Evolutionary conservation across 495 filamentous ascomycete species (phyloP).

Genomic region (Penicillium bialowiezense): DNA sequence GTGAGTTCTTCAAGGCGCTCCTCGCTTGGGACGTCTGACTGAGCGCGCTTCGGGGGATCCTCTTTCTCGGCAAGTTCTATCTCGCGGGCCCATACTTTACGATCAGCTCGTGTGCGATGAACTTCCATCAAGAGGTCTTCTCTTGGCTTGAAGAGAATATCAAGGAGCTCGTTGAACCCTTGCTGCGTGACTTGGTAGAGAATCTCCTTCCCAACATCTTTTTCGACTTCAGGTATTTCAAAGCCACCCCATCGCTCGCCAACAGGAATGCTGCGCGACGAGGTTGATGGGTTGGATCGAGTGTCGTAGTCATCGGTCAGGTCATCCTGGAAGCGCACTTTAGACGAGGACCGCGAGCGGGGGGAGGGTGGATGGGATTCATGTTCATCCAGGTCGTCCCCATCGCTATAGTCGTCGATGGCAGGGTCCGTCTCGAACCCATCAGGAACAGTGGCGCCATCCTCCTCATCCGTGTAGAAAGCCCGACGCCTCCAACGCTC

Average conservation of each 20-base stretch:
- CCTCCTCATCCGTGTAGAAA: conserved; percentile 81
- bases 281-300: conserved; percentile 75
- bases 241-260: conserved; percentile 79
- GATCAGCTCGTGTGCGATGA: conserved; percentile 58
- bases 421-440: conserved; percentile 65
- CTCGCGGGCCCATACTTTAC: conserved; percentile 52
- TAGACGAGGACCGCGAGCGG: conserved; percentile 79
- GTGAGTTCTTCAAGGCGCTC: conserved; percentile 25
- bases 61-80: conserved; percentile 45
- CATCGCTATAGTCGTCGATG: conserved; percentile 37
- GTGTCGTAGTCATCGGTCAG: conserved; percentile 63
- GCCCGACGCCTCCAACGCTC: conserved; percentile 71
- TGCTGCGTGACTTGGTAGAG: conserved; percentile 88
- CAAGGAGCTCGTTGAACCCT: conserved; percentile 87
- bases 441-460: conserved; percentile 62
- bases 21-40: conserved; percentile 16
- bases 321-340: conserved; percentile 80
- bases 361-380: conserved; percentile 53
- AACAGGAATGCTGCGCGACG: conserved; percentile 70
- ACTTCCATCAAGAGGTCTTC: conserved; percentile 75
- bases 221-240: conserved; percentile 76
- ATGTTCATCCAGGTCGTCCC: conserved; percentile 34
- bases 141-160: conserved; percentile 75
- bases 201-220: conserved; percentile 81
- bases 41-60: conserved; percentile 16